Evolutionary conservation across 192 early-diverging fungal genomes (phyloP).

Genomic region (Phycomyces blakesleeanus): DNA sequence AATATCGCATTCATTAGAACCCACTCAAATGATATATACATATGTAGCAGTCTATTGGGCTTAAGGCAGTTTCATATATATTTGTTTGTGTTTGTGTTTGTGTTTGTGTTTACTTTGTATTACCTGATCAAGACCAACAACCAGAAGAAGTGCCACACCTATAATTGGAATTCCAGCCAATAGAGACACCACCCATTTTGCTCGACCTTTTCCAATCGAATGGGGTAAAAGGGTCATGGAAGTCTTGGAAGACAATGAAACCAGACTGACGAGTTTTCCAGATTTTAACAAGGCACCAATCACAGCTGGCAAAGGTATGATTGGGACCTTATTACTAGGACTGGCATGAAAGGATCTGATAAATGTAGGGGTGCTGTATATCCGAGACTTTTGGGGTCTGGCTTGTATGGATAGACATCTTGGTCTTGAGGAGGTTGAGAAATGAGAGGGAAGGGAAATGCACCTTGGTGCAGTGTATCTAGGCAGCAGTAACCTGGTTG

Average conservation of each 20-base stretch:
- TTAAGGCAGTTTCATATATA: too few relatives aligned
- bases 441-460: too few relatives aligned
- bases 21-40: too few relatives aligned
- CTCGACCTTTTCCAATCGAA: conserved; percentile 6
- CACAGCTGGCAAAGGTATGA: conserved; percentile 23
- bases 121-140: conserved; percentile 26
- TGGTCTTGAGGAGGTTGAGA: too few relatives aligned
- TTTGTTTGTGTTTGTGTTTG: too few relatives aligned
- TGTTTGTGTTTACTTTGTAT: neutral
- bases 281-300: conserved; percentile 22
- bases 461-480: too few relatives aligned
- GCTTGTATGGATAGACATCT: too few relatives aligned
- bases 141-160: conserved; percentile 17
- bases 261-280: conserved; percentile 26
- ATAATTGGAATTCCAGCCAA: conserved; percentile 20
- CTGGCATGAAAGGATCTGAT: too few relatives aligned
- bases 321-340: neutral
- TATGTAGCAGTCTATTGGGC: too few relatives aligned
- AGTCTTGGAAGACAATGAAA: conserved; percentile 27
- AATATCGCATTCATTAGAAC: neutral
- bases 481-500: too few relatives aligned
- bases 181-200: conserved; percentile 4
- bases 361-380: too few relatives aligned
- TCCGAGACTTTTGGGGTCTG: too few relatives aligned
- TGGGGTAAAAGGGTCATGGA: conserved; percentile 31